phyloP scores from a whole-genome alignment of 83 land plant species.

The Thuja plicata region DNA sequence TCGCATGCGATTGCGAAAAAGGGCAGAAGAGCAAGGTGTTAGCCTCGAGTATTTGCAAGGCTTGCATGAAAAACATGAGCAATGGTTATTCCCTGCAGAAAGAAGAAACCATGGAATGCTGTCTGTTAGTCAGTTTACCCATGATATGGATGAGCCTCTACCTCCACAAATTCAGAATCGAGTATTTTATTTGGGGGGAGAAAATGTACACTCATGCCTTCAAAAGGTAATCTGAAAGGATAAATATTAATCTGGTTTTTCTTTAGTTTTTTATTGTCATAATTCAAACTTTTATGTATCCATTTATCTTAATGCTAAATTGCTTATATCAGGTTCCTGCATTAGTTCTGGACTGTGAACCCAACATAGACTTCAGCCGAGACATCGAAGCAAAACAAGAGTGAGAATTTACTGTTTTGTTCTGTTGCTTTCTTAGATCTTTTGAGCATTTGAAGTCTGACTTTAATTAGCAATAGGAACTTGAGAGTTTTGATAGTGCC shows the following conservation, averaged over 20 bases:
- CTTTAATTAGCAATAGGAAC: neutral
- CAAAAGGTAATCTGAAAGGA: conserved; percentile 61
- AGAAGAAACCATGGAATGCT: conserved; percentile 67
- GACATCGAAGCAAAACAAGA: conserved; percentile 90
- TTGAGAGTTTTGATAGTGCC: neutral
- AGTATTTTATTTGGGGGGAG: conserved; percentile 84
- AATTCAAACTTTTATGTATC: neutral
- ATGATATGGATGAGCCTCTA: conserved; percentile 38
- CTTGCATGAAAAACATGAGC: conserved; percentile 96
- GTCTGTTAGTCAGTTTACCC: conserved; percentile 63
- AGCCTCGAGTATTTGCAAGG: conserved; percentile 78
- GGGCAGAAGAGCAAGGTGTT: conserved; percentile 87
- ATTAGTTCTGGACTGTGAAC: conserved; percentile 89
- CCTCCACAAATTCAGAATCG: conserved; percentile 82
- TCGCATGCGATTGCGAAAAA: conserved; percentile 74
- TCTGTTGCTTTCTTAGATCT: neutral
- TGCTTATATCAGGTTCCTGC: conserved; percentile 82
- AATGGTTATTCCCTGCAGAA: conserved; percentile 87
- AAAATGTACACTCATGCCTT: conserved; percentile 86
- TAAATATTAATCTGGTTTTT: neutral
- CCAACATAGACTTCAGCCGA: conserved; percentile 87
- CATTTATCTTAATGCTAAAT: neutral
- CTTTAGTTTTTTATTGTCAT: neutral
- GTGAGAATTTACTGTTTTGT: conserved; percentile 43
- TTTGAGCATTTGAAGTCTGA: neutral